Evolutionary conservation across 225 moss, liverwort and hornwort species (phyloP), one percentile per base, ranked within the genome.

Genomic region (Pseudisothecium myosuroides): DNA sequence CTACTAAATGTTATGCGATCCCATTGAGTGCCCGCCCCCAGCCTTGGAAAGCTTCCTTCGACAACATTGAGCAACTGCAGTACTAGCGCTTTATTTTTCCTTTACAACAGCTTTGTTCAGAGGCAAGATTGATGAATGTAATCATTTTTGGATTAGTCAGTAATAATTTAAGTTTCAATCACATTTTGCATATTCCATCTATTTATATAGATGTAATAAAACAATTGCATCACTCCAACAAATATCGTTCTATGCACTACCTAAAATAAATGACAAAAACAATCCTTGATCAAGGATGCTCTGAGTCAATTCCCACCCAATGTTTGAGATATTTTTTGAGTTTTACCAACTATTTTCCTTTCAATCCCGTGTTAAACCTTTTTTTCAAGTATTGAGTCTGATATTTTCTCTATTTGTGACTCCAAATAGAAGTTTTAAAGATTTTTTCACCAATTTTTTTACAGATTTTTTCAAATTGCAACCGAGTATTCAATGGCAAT

Each of bases 181-280:
- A 11, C 11, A 47, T 17, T 45, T 45, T 17, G 8, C 1, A 45
- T 2, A 43, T 16, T 73, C 28, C 0, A 29, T 11, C 29, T 28
- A 17, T 73, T 17, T 18, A 18, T 7, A 74, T 18, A 47, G 7
- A 18, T 47, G 7, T 31, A 74, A 49, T 49, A 49, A 49, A 74
- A 12, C 20, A 49, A 49, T 49, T 32, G 20, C 20, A 75, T 75
- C 7, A 31, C 12, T 20, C 20, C 12, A 32, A 19, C 1, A 5
- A 31, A 49, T 49, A 32, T 75, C 0, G 1, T 2, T 74, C 11
- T 31, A 0, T 41, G 0, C 31, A 47, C 0, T 10, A 0, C 19
- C 3, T 27, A 10, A 32, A 32, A 12, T 32, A 8, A 49, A 49
- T 49, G 47, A 11, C n/a, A 75, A 49, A 69, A 64, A 22, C 31